These are phyloP conservation scores for Diddensiella caesifluorescens DNA, from an alignment of 805 yeast species.

Conservation along the genomic window DNA sequence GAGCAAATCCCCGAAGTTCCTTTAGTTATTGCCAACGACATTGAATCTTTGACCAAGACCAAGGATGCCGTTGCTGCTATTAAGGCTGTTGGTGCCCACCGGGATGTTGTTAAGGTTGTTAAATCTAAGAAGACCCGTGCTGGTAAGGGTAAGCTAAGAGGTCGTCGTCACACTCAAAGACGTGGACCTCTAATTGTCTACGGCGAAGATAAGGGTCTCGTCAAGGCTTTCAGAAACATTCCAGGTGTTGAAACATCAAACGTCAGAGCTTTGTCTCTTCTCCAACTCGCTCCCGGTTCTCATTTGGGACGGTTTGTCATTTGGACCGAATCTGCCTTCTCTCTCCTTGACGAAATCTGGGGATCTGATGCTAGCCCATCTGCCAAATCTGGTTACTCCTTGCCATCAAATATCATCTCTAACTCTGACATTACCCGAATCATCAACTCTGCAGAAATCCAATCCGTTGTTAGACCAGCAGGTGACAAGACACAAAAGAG, in stretches of 20 bases:
- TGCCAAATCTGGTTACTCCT: conserved; percentile 76
- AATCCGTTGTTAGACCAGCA: conserved; percentile 94
- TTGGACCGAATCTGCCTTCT: conserved; percentile 99
- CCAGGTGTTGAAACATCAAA: conserved; percentile 99
- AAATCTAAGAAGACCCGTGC: conserved; percentile 99
- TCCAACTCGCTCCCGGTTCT: conserved; percentile 99
- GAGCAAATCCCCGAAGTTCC: conserved; percentile 98
- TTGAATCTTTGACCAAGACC: conserved; percentile 92
- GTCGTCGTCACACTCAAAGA: conserved; percentile 99
- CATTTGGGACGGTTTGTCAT: conserved; percentile 99
- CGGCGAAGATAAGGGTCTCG: conserved; percentile 95
- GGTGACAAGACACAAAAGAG: conserved; percentile 92
- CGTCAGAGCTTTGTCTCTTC: conserved; percentile 87
- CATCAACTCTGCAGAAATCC: conserved; percentile 99
- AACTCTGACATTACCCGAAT: conserved; percentile 95
- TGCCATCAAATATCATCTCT: conserved; percentile 91
- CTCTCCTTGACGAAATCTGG: conserved; percentile 94
- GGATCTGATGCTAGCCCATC: conserved; percentile 83
- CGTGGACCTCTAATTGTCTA: conserved; percentile 99
- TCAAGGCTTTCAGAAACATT: conserved; percentile 98
- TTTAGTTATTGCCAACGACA: conserved; percentile 88
- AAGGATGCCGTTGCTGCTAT: conserved; percentile 97
- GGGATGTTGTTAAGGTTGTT: conserved; percentile 96
- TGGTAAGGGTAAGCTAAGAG: conserved; percentile 99
- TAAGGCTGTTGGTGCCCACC: conserved; percentile 98